Base-by-base conservation (phyloP, 2,329 filamentous ascomycete genomes). In the Paecilomyces variotii region DNA sequence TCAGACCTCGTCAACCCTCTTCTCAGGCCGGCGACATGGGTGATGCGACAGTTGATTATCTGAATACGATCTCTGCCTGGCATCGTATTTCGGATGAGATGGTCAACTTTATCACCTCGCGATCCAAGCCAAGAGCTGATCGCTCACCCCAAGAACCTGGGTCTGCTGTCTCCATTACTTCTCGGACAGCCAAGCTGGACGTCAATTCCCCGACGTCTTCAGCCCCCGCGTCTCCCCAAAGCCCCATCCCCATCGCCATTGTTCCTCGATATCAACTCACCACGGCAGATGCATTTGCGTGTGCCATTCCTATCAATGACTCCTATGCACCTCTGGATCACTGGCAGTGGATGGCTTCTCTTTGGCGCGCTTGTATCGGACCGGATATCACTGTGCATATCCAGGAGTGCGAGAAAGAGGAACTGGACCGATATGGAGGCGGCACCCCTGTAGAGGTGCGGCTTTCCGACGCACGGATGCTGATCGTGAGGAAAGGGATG, bases 331-430 rank as follows among this genome's bases (percentile, higher is more conserved):
- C 89, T 0, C 82, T 89, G n/a, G 91, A 96, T 67, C 93, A 97
- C 76, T 97, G 93, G 91, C 89, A 95, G 73, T 97, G 93, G 93
- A 91, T 94, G 80, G 93, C 93, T 35, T 93, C 89, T 51, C 82
- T 97, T 25, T 97, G 93, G 93, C 86, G 92, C 9, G 90, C 91
- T 9, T 88, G 90, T 57, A 82, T 92, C 0, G 90, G 89, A 0
- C 86, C 93, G 0, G 93, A 97, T 61, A 73, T 79, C 56, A 79
- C 77, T 0, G 70, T 80, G 11, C 76, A 77, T 56, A 72, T 79
- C 53, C 72, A 73, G 4, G 74, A 78, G 39, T 72, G 72, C 54
- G 69, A 72, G 19, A 70, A 72, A 51, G 74, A 73, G 24, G 72
- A 80, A 55, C 58, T 79, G 50, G 72, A 72, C 4, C 72, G 70